Percentiles rank a stretch among this genome's conserved stretches.
phyloP scores from a whole-genome alignment of 2,329 filamentous ascomycete species.

The Endothia cerciana region DNA sequence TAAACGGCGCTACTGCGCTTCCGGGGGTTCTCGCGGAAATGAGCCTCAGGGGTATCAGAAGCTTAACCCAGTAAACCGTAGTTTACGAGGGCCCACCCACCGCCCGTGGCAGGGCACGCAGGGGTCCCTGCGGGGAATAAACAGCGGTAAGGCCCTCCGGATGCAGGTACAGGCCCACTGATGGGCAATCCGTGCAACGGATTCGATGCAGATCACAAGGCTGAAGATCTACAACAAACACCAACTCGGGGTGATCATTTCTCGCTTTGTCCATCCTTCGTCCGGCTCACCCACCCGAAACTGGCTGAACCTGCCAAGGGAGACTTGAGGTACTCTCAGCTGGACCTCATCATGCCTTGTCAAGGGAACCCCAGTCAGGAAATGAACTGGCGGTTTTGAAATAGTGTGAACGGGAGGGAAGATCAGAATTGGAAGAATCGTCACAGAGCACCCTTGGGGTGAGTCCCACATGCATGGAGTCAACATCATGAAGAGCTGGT shows the following conservation, averaged over 20 bases:
- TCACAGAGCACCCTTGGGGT: too few species aligned
- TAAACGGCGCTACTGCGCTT: slow-evolving; percentile 18
- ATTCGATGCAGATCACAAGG: slow-evolving; percentile 20
- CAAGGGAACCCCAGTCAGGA: too few species aligned
- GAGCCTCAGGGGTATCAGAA: slow-evolving; percentile 23
- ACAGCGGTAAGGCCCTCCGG: slow-evolving; percentile 5
- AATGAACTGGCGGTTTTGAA: too few species aligned
- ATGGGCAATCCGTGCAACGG: background rate
- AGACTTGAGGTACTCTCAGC: too few species aligned
- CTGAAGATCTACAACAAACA: slow-evolving; percentile 24
- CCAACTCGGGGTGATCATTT: background rate
- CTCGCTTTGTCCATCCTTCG: background rate
- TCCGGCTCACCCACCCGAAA: background rate
- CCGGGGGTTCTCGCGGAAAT: slow-evolving; percentile 22
- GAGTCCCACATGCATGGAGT: too few species aligned
- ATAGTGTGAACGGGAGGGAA: too few species aligned
- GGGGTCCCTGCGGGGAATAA: slow-evolving; percentile 14
- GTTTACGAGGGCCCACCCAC: too few species aligned
- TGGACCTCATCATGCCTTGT: too few species aligned
- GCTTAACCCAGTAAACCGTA: background rate
- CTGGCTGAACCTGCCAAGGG: background rate
- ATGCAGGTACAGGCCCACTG: slow-evolving; percentile 11
- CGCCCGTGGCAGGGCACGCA: background rate
- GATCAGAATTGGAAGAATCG: too few species aligned
- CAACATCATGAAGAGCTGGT: too few species aligned